Percentiles rank a stretch among this genome's conserved stretches.
Evolutionary conservation across 1,284 basidiomycete genomes (phyloP).

Genomic region (Melampsora americana): DNA sequence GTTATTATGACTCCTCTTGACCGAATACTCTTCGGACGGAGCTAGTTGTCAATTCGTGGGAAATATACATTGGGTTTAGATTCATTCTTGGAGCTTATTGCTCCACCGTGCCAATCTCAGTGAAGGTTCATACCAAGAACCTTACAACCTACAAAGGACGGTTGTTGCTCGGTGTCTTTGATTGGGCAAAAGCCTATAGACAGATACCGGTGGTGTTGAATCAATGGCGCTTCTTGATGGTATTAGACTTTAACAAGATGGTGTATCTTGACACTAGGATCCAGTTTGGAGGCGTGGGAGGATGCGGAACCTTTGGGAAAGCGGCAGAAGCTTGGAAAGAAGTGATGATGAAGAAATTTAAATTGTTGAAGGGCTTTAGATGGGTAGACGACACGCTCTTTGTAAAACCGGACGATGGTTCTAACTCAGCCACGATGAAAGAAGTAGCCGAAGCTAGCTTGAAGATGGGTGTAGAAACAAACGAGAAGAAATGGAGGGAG

Average conservation of each 20-base stretch:
- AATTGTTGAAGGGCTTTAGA: background rate
- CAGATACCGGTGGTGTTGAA: background rate
- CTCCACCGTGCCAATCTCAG: too few relatives aligned
- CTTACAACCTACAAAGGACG: background rate
- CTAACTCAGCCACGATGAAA: background rate
- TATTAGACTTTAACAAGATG: background rate
- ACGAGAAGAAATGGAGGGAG: background rate
- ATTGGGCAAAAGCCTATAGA: slow-evolving; percentile 14
- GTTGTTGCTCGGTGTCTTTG: background rate
- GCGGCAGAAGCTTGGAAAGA: slow-evolving; percentile 12
- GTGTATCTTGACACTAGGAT: background rate
- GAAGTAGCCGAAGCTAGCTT: background rate
- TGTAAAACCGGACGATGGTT: background rate
- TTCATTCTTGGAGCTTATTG: too few relatives aligned
- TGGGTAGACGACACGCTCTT: slow-evolving; percentile 22
- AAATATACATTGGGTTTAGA: too few relatives aligned
- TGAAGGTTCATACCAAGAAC: too few relatives aligned
- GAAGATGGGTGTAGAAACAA: slow-evolving; percentile 4
- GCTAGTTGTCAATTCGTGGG: too few relatives aligned
- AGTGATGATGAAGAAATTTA: background rate
- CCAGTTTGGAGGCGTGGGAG: background rate
- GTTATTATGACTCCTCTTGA: too few relatives aligned
- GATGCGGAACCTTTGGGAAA: slow-evolving; percentile 16
- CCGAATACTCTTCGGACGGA: too few relatives aligned
- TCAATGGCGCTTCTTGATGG: background rate